A percentile compares a stretch with the other conserved stretches of the same genome.
phyloP scores from a whole-genome alignment of 805 yeast species.

The Sugiyamaella valdiviana region DNA sequence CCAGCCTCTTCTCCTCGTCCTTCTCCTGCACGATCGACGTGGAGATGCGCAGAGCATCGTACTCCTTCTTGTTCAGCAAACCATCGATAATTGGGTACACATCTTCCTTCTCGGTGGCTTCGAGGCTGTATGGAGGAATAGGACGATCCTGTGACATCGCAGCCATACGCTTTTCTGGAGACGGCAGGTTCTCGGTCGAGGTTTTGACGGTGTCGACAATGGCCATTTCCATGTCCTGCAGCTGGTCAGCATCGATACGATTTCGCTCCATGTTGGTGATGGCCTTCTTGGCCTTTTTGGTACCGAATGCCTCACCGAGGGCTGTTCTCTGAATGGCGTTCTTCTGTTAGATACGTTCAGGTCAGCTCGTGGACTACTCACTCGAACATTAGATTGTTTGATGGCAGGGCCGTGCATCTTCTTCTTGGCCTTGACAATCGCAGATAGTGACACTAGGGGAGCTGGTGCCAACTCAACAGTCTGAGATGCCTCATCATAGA shows the following conservation, averaged over 20 bases:
- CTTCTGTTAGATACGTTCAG: conserved; percentile 5
- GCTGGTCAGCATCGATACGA: conserved; percentile 75
- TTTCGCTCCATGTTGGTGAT: conserved; percentile 75
- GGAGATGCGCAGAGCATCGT: conserved; percentile 54
- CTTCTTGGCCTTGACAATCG: conserved; percentile 56
- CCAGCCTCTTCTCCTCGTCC: conserved; percentile 45
- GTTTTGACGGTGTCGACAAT: conserved; percentile 74
- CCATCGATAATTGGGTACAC: conserved; percentile 61
- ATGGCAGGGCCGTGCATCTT: conserved; percentile 56
- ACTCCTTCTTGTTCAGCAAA: conserved; percentile 65
- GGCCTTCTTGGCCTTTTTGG: conserved; percentile 91
- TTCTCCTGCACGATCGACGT: conserved; percentile 46
- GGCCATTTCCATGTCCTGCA: conserved; percentile 67
- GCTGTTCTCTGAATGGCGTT: conserved; percentile 64
- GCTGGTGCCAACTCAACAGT: conserved; percentile 58
- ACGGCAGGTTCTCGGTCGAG: conserved; percentile 67
- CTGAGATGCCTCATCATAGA: conserved; percentile 64
- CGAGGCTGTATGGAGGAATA: conserved; percentile 68
- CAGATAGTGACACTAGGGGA: conserved; percentile 57
- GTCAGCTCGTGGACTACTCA: conserved; percentile 18
- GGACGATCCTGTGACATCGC: conserved; percentile 65
- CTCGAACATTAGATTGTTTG: conserved; percentile 43
- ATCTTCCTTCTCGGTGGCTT: conserved; percentile 78
- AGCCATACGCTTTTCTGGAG: conserved; percentile 55
- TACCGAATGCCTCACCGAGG: conserved; percentile 94